Percentiles rank a stretch among this genome's conserved stretches.
phyloP scores from a whole-genome alignment of 495 filamentous ascomycete species.

The Aspergillus coremiiformis region DNA sequence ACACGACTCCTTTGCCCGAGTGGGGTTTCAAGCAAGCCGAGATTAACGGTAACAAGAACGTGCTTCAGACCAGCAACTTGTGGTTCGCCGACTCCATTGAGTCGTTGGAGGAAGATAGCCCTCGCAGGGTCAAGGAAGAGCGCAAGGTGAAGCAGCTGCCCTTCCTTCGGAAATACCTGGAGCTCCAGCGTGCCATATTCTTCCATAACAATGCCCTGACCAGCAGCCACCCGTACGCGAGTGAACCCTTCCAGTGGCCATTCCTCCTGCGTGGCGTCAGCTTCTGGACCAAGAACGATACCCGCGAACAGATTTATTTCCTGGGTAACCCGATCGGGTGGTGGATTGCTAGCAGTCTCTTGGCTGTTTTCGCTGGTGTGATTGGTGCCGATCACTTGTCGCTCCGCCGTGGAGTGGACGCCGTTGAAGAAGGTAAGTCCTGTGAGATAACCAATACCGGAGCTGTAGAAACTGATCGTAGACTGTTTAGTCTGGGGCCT shows the following conservation, averaged over 20 bases:
- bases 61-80: constrained; percentile 80
- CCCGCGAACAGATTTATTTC: constrained; percentile 96
- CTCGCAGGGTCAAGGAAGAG: constrained; percentile 62
- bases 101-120: constrained; percentile 59
- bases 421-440: constrained; percentile 83
- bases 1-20: constrained; percentile 84
- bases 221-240: constrained; percentile 91
- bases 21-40: constrained; percentile 97
- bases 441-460: neutral
- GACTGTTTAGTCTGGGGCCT: constrained; percentile 32
- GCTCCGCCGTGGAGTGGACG: constrained; percentile 83
- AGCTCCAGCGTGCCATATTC: constrained; percentile 97
- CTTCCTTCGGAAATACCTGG: constrained; percentile 91
- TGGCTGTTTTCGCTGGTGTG: constrained; percentile 91
- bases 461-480: constrained; percentile 4
- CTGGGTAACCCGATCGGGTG: constrained; percentile 94
- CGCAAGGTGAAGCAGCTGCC: constrained; percentile 72
- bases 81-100: constrained; percentile 92
- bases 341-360: constrained; percentile 88
- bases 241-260: constrained; percentile 93
- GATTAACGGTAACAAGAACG: constrained; percentile 98
- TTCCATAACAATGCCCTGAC: constrained; percentile 98
- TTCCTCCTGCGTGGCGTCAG: constrained; percentile 94
- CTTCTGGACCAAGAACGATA: constrained; percentile 98
- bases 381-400: constrained; percentile 90